Conservation (phyloP, 768 basidiomycete species). For the Chalciporus piperatus region DNA sequence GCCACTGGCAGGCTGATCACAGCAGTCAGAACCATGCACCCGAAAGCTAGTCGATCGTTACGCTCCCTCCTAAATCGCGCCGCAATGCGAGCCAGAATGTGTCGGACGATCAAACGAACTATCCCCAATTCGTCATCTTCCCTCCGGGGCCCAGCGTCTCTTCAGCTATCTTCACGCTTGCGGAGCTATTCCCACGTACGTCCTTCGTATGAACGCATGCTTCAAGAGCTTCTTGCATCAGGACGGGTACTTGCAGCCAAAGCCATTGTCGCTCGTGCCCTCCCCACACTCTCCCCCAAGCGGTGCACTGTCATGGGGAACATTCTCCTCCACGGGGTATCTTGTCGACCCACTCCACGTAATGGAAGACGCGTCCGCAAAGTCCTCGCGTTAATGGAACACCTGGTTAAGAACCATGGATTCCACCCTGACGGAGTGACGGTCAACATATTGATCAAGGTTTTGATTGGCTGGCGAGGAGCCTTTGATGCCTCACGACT, state of each 20-base stretch:
- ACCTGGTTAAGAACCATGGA: slow-evolving; percentile 41
- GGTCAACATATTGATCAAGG: slow-evolving; percentile 64
- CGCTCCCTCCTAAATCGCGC: slow-evolving; percentile 2
- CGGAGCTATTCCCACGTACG: slow-evolving; percentile 5
- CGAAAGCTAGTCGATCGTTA: slow-evolving; percentile 13
- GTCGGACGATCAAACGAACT: slow-evolving; percentile 1
- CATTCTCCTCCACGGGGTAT: slow-evolving; percentile 47
- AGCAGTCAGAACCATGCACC: slow-evolving; percentile 14
- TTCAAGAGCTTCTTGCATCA: slow-evolving; percentile 27
- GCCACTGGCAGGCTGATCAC: slow-evolving; percentile 34
- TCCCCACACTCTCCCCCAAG: slow-evolving; percentile 26
- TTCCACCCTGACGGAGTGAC: slow-evolving; percentile 70
- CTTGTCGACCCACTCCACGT: slow-evolving; percentile 31
- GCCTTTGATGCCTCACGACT: slow-evolving; percentile 43
- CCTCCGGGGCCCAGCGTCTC: slow-evolving; percentile 9
- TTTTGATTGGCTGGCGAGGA: slow-evolving; percentile 50
- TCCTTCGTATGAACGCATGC: slow-evolving; percentile 10
- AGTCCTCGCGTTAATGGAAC: slow-evolving; percentile 37
- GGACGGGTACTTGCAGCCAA: slow-evolving; percentile 45
- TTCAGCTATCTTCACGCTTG: slow-evolving; percentile 17
- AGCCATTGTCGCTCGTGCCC: slow-evolving; percentile 35
- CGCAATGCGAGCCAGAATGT: slow-evolving; percentile 8
- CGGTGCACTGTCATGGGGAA: slow-evolving; percentile 52
- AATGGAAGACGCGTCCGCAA: slow-evolving; percentile 48
- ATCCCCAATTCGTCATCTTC: background rate